Evolutionary conservation across 2,329 filamentous ascomycete genomes (phyloP).

Genomic region (Trichoderma hamatum): DNA sequence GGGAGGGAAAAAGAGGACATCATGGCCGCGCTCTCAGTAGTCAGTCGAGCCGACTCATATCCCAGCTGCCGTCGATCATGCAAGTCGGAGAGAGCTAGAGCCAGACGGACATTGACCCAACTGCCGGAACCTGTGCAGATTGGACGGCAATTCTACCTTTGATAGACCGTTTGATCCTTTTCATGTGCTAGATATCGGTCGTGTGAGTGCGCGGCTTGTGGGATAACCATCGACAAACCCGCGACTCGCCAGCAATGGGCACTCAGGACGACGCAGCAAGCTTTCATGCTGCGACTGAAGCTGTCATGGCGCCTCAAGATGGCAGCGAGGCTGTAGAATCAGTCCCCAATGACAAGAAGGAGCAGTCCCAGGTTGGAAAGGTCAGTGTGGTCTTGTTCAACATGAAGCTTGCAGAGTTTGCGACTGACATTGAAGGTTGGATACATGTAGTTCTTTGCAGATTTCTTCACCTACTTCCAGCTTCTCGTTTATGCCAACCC

Average conservation of each 20-base stretch:
- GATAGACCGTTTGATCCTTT: background rate
- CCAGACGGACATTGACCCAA: slow-evolving; percentile 2
- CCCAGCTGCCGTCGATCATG: slow-evolving; percentile 10
- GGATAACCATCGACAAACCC: slow-evolving; percentile 5
- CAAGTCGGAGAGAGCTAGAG: background rate
- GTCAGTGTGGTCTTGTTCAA: background rate
- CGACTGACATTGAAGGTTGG: background rate
- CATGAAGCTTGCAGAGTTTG: background rate
- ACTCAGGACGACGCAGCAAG: slow-evolving; percentile 7
- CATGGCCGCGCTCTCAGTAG: background rate
- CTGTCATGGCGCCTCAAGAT: background rate
- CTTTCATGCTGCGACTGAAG: slow-evolving; percentile 3
- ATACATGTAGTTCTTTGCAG: background rate
- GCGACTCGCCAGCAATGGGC: slow-evolving; percentile 9
- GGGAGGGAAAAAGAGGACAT: background rate
- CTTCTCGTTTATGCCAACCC: slow-evolving; percentile 52
- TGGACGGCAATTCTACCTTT: background rate
- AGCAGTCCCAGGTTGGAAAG: background rate
- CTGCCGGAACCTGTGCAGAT: slow-evolving; percentile 1
- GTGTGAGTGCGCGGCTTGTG: slow-evolving; percentile 18
- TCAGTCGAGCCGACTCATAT: background rate
- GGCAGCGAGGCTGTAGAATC: background rate
- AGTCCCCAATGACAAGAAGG: background rate
- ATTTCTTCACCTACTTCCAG: slow-evolving; percentile 43
- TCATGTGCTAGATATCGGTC: background rate